Evolutionary conservation across 1,139 yeast genomes (phyloP).

Genomic region (Blastobotrys persicus): DNA sequence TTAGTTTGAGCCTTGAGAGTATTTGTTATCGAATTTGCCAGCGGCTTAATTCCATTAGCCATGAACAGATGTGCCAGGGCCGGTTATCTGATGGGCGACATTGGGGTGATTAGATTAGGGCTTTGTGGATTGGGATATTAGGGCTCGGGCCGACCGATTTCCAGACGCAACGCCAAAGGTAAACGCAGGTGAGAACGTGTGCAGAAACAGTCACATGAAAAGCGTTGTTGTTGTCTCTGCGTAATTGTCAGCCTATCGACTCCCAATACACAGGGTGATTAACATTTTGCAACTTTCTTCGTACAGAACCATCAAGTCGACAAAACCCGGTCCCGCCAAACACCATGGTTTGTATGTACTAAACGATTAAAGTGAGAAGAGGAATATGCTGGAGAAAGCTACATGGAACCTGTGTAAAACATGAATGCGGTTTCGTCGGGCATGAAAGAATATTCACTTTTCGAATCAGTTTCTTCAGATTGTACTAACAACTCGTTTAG

Average conservation of each 20-base stretch:
- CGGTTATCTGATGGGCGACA: no score
- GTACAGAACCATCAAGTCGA: background rate
- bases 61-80: no score
- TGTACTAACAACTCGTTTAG: constrained; percentile 17
- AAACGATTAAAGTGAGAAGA: background rate
- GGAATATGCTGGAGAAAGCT: background rate
- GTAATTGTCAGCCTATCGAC: background rate
- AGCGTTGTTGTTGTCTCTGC: background rate
- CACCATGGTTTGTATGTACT: constrained; percentile 5
- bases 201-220: background rate
- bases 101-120: background rate
- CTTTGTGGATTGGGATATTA: background rate
- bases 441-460: background rate
- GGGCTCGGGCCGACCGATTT: background rate
- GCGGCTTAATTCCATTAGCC: constrained; percentile 8
- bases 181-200: no score
- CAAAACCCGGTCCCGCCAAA: constrained; percentile 1
- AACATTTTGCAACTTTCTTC: background rate
- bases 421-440: background rate
- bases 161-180: no score
- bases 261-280: background rate
- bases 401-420: background rate
- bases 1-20: constrained; percentile 10
- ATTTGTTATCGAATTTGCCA: constrained; percentile 5
- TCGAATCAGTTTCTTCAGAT: background rate